Conservation (phyloP, 2,329 filamentous ascomycete species). For the Aureobasidium leucospermi region DNA sequence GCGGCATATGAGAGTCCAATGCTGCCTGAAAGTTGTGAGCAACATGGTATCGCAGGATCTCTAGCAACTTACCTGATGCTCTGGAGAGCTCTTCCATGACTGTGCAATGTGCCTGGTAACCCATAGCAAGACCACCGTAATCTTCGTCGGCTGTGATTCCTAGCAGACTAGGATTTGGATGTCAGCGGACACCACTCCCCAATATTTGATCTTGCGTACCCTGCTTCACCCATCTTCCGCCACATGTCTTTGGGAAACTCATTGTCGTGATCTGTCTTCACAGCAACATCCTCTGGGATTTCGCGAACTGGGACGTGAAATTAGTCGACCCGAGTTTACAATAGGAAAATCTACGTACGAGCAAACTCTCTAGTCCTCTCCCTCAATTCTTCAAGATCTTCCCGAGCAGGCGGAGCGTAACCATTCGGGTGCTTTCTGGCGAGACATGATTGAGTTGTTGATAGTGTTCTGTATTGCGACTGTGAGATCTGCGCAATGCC, state of each 20-base stretch:
- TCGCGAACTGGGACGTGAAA: conserved; percentile 55
- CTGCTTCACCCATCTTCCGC: conserved; percentile 85
- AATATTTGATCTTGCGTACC: conserved; percentile 28
- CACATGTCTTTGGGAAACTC: conserved; percentile 88
- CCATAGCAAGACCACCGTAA: conserved; percentile 82
- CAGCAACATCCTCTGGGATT: conserved; percentile 75
- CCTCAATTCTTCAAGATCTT: conserved; percentile 72
- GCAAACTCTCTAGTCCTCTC: conserved; percentile 85
- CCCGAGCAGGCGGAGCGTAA: conserved; percentile 60
- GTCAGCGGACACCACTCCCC: conserved; percentile 6
- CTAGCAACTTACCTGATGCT: conserved; percentile 55
- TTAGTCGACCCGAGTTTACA: not conserved
- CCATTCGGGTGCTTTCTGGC: conserved; percentile 64
- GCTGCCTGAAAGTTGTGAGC: conserved; percentile 35
- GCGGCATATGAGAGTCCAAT: conserved; percentile 91
- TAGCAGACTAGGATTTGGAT: conserved; percentile 52
- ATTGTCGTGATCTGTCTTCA: conserved; percentile 76
- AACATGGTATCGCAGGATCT: not conserved
- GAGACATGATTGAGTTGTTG: conserved; percentile 29
- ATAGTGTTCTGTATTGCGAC: not conserved
- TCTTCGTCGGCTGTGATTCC: conserved; percentile 91
- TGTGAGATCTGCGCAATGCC: not conserved
- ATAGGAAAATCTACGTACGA: conserved; percentile 29
- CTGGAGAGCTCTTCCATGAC: conserved; percentile 93
- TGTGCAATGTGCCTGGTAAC: conserved; percentile 92